Conservation (phyloP, 2,329 filamentous ascomycete genomes). For the Blastomyces parvus region DNA sequence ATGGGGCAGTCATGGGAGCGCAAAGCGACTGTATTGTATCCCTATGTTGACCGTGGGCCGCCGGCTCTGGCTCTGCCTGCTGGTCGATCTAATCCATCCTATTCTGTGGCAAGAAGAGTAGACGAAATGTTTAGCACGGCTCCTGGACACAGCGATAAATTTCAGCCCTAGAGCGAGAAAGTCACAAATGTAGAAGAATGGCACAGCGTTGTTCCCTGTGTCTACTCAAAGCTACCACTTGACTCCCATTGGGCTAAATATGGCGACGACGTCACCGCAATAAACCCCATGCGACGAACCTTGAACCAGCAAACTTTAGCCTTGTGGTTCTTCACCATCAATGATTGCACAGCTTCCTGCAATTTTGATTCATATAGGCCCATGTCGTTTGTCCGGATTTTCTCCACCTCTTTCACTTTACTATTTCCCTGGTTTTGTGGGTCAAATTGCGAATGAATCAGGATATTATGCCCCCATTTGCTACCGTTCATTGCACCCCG, state of each 20-base stretch:
- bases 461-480: neutral
- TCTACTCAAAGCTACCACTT: neutral
- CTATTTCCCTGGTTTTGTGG: neutral
- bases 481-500: neutral
- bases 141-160: neutral
- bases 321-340: neutral
- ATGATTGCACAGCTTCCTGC: neutral
- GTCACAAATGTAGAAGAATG: neutral
- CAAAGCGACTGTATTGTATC: constrained; percentile 23
- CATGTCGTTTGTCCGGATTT: neutral
- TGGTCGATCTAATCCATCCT: constrained; percentile 18
- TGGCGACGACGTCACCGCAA: neutral
- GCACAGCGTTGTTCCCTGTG: neutral
- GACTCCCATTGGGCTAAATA: neutral
- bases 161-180: neutral
- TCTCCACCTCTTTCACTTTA: neutral
- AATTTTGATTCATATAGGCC: neutral
- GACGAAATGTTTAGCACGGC: neutral
- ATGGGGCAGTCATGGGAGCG: constrained; percentile 20
- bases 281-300: neutral
- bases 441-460: neutral
- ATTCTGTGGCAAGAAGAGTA: constrained; percentile 15
- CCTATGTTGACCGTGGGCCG: constrained; percentile 20
- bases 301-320: neutral
- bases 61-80: constrained; percentile 22